Evolutionary conservation across 2,329 filamentous ascomycete species (phyloP), one percentile per base, ranked within the genome.

Genomic region (Colletotrichum abscissum): DNA sequence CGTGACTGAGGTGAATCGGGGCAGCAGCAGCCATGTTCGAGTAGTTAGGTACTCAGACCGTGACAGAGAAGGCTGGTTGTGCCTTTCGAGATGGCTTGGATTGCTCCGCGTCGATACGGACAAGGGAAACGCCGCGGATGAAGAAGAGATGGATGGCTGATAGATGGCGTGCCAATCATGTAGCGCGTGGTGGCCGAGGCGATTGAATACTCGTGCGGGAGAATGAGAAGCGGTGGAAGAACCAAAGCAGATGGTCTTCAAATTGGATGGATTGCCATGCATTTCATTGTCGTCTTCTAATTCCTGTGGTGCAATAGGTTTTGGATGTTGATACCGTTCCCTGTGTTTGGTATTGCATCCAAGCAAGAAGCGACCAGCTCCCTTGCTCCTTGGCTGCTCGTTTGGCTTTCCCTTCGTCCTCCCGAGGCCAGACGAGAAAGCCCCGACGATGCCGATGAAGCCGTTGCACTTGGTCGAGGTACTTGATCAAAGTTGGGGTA

Each of bases 381-480:
- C 42, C 19, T 49, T 63, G 26, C 59, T 63, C 22, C n/a, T n/a
- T 19, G 9, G 26, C 5, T 42, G 59, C 26, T 63, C 28, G 8
- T 35, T 30, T 30, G 12, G 22, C 38, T 28, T 14, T 42, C 28
- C 46, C 59, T 64, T 52, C 38, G 67, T 66, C 60, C 55, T 42
- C 58, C 59, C 69, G 69, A 72, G 30, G n/a, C 14, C 58, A 59
- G 35, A 72, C 65, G 70, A 69, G 70, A 69, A 72, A 69, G 59
- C 59, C 66, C 70, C 66, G 70, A 69, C 26, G 55, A 64, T 72
- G 67, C 67, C 70, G 70, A 73, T 26, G 46, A 60, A 63, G 56
- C 63, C 63, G 69, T 62, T 22, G 42, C 19, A 22, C 9, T 49
- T 57, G 58, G 38, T n/a, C 63, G 22, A 55, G 42, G 42, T 57